phyloP scores from a whole-genome alignment of 371 early-diverging fungal genomes.

The Catenaria anguillulae region DNA sequence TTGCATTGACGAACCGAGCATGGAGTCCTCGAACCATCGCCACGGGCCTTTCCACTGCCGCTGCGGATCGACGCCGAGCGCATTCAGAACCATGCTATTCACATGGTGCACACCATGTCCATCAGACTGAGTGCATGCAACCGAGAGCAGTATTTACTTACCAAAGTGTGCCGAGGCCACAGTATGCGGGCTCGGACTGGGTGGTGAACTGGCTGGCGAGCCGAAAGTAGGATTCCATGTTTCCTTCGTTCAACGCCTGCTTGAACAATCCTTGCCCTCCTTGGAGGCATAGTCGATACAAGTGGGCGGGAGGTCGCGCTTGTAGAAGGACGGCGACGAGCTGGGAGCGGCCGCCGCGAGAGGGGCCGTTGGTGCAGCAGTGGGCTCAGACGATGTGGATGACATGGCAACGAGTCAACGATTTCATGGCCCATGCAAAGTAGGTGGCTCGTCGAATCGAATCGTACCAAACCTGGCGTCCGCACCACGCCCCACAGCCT shows the following conservation, averaged over 20 bases:
- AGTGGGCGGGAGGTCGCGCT: not conserved
- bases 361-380: too few species aligned
- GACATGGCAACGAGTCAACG: too few species aligned
- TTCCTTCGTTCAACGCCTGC: not conserved
- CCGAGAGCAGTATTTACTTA: not conserved
- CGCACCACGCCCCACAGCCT: too few species aligned
- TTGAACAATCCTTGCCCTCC: not conserved
- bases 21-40: slow-evolving; percentile 11
- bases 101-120: too few species aligned
- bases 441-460: too few species aligned
- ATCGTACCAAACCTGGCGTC: too few species aligned
- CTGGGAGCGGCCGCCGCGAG: not conserved
- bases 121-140: not conserved
- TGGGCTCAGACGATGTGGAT: too few species aligned
- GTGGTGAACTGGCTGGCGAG: slow-evolving; percentile 5
- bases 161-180: slow-evolving; percentile 10
- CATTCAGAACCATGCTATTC: slow-evolving; percentile 10
- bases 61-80: slow-evolving; percentile 7
- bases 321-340: not conserved
- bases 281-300: slow-evolving; percentile 1
- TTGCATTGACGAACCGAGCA: not conserved
- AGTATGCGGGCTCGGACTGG: slow-evolving; percentile 9
- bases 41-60: slow-evolving; percentile 9
- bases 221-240: slow-evolving; percentile 2
- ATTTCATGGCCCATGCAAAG: too few species aligned